These are phyloP conservation scores for Musa itinerans DNA, from an alignment of 176 grass and related monocot species.

Conservation along the genomic window DNA sequence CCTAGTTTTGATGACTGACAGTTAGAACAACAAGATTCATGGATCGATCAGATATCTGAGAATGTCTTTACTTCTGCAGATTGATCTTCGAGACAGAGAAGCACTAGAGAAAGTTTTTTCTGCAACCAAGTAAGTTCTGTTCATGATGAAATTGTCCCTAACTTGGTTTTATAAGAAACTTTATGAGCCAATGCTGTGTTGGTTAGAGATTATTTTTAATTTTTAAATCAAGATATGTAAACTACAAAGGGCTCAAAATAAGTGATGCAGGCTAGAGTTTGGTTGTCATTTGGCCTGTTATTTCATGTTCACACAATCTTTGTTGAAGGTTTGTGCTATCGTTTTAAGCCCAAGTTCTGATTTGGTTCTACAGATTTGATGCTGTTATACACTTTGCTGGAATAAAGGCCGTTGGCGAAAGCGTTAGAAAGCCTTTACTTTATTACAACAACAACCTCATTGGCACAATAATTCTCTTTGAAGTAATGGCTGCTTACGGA, in stretches of 20 bases:
- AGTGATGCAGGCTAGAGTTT: no score
- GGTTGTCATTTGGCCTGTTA: no score
- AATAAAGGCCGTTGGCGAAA: slow-evolving; percentile 94
- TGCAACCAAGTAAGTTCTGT: slow-evolving; percentile 47
- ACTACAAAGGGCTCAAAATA: no score
- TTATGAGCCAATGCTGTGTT: no score
- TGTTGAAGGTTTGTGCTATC: not conserved
- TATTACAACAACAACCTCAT: slow-evolving; percentile 97
- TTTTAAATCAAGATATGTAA: no score
- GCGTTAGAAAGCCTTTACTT: slow-evolving; percentile 76
- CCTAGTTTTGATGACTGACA: not conserved
- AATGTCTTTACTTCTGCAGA: slow-evolving; percentile 32
- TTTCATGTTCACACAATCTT: no score
- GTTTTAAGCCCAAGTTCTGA: not conserved
- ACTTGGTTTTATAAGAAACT: no score
- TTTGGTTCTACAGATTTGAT: slow-evolving; percentile 60
- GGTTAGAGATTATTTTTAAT: no score
- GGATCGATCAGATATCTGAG: not conserved
- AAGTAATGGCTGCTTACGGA: slow-evolving; percentile 91
- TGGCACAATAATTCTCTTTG: slow-evolving; percentile 66
- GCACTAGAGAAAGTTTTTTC: slow-evolving; percentile 61
- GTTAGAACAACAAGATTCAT: not conserved
- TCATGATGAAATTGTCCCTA: not conserved
- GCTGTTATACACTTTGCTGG: slow-evolving; percentile 97
- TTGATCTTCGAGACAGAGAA: slow-evolving; percentile 77